phyloP scores from a whole-genome alignment of 345 rosid species.

The Kernera saxatilis region DNA sequence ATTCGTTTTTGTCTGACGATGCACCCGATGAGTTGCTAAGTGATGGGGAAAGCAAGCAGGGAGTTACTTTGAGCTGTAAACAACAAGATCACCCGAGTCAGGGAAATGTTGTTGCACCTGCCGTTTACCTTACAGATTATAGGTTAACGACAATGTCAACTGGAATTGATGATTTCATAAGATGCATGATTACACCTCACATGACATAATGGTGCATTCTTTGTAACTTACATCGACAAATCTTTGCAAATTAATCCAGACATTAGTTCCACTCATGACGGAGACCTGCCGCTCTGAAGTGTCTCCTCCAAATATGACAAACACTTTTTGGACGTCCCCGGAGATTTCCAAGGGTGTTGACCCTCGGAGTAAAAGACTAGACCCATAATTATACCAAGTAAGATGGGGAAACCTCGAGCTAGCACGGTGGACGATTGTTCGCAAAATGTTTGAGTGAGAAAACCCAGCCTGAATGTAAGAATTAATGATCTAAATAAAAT shows the following conservation, averaged over 20 bases:
- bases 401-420: constrained; percentile 76
- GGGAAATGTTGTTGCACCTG: neutral
- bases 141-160: neutral
- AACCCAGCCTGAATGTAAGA: constrained; percentile 74
- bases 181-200: neutral
- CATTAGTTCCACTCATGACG: constrained; percentile 93
- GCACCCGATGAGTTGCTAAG: constrained; percentile 30
- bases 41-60: constrained; percentile 73
- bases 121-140: neutral
- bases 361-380: constrained; percentile 34
- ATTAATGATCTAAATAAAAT: neutral
- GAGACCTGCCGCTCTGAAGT: constrained; percentile 98
- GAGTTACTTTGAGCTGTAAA: constrained; percentile 79
- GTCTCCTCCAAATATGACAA: constrained; percentile 88
- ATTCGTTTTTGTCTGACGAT: constrained; percentile 26
- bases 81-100: constrained; percentile 28
- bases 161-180: neutral
- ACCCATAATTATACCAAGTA: constrained; percentile 35
- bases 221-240: constrained; percentile 65
- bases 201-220: neutral
- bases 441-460: constrained; percentile 87
- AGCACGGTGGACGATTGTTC: constrained; percentile 63
- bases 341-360: constrained; percentile 26
- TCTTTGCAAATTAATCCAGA: constrained; percentile 87
- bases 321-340: constrained; percentile 44